A percentile compares a stretch with the other conserved stretches of the same genome.
These are phyloP conservation scores for Streptanthus diversifolius DNA, from an alignment of 345 rosid species.

Conservation along the genomic window DNA sequence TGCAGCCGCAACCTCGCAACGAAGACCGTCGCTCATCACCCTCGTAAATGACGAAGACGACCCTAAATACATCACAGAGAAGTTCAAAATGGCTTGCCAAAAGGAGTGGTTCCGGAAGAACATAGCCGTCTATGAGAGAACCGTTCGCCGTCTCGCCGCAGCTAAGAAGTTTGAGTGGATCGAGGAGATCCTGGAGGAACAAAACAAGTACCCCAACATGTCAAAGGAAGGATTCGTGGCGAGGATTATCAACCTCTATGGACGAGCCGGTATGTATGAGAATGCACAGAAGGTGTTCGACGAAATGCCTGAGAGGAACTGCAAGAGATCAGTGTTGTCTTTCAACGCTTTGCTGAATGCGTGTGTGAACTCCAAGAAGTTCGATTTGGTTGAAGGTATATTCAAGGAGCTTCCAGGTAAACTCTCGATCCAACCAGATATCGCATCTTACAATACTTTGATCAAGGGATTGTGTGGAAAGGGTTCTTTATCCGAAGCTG, in stretches of 20 bases:
- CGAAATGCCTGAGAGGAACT: constrained; percentile 56
- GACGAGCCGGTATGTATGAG: constrained; percentile 57
- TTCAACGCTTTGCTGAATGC: constrained; percentile 64
- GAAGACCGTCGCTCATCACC: constrained; percentile 21
- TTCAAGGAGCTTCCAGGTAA: constrained; percentile 43
- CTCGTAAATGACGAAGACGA: constrained; percentile 49
- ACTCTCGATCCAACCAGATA: constrained; percentile 49
- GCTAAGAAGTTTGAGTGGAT: constrained; percentile 46
- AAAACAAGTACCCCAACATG: constrained; percentile 54
- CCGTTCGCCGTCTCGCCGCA: constrained; percentile 62
- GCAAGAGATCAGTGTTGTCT: constrained; percentile 52
- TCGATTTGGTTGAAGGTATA: constrained; percentile 41
- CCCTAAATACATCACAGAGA: constrained; percentile 52
- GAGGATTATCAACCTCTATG: constrained; percentile 48
- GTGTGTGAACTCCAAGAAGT: constrained; percentile 49
- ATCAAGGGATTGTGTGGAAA: constrained; percentile 55
- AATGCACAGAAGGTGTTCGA: constrained; percentile 70
- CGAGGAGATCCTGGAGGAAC: constrained; percentile 65
- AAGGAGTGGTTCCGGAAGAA: constrained; percentile 52
- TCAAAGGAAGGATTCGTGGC: constrained; percentile 55
- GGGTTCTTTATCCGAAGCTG: constrained; percentile 47
- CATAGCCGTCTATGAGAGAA: constrained; percentile 39
- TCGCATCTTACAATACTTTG: constrained; percentile 50
- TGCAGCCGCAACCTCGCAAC: background rate
- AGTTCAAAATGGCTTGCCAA: constrained; percentile 53